Percentiles rank a stretch among this genome's conserved stretches.
phyloP scores from a whole-genome alignment of 2,329 filamentous ascomycete species.

The Geoglossum cookeanum region DNA sequence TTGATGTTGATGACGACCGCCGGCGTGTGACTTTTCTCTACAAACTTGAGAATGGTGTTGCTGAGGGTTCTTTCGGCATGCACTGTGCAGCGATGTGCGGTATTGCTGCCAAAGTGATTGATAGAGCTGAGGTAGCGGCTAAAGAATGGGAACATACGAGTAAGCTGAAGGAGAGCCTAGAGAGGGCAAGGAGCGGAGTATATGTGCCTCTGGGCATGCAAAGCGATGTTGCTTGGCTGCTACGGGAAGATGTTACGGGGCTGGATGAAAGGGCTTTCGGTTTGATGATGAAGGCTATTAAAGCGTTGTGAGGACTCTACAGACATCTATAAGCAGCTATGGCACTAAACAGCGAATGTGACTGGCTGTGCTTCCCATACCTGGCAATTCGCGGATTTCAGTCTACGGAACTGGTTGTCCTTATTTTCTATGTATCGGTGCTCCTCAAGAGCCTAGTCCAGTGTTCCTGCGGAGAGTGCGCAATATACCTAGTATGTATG shows the following conservation, averaged over 20 bases:
- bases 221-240: conserved; percentile 67
- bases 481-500: too few relatives aligned
- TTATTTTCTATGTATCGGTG: too few relatives aligned
- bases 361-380: too few relatives aligned
- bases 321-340: too few relatives aligned
- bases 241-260: conserved; percentile 34
- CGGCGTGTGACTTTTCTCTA: conserved; percentile 93
- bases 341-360: not conserved
- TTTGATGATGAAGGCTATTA: conserved; percentile 37
- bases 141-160: conserved; percentile 91
- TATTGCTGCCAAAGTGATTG: conserved; percentile 64
- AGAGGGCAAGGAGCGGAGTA: conserved; percentile 57
- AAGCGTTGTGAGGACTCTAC: conserved; percentile 25
- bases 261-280: conserved; percentile 33
- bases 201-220: conserved; percentile 72
- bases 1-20: conserved; percentile 70
- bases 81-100: conserved; percentile 98
- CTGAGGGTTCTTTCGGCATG: conserved; percentile 96
- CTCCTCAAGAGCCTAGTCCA: too few relatives aligned
- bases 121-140: conserved; percentile 72
- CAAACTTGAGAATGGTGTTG: conserved; percentile 79
- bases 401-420: too few relatives aligned
- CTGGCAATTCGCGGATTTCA: too few relatives aligned
- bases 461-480: too few relatives aligned
- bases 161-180: conserved; percentile 69